Conservation (phyloP, 345 rosid genomes). For the Salix suchowensis region DNA sequence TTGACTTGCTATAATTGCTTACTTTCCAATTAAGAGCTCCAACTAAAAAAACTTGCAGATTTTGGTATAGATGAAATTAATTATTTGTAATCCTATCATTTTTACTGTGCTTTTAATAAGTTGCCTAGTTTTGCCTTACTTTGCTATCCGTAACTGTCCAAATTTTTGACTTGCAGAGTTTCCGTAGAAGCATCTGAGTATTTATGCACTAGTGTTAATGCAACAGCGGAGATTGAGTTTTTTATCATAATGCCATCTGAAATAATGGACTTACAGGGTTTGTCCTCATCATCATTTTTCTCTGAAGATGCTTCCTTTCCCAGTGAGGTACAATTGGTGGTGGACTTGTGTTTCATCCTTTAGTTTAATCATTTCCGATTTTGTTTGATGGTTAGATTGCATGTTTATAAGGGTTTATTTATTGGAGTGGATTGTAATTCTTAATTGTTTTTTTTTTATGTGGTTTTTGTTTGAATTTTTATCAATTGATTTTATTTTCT, state of each 20-base stretch:
- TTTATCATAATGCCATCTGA: conserved; percentile 32
- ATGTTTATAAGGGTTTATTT: background rate
- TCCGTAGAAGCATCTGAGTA: background rate
- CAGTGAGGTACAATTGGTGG: conserved; percentile 26
- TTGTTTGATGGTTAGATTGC: background rate
- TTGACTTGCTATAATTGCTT: background rate
- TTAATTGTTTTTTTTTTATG: background rate
- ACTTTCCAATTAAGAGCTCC: conserved; percentile 4
- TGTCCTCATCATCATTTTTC: conserved; percentile 30
- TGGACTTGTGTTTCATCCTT: background rate
- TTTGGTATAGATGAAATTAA: background rate
- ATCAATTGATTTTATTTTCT: conserved; percentile 12
- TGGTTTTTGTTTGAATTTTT: background rate
- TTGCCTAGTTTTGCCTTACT: background rate
- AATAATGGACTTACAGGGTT: conserved; percentile 30
- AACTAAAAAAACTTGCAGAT: background rate
- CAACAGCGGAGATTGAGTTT: background rate
- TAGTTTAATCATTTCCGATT: background rate
- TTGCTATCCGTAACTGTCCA: background rate
- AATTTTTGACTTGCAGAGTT: background rate
- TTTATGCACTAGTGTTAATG: background rate
- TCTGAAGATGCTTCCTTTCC: conserved; percentile 29
- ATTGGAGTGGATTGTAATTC: background rate
- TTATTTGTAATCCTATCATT: conserved; percentile 8
- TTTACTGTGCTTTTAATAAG: background rate